Conservation (phyloP, 108 stramenopile species). For the Mediolabrus comicus region DNA sequence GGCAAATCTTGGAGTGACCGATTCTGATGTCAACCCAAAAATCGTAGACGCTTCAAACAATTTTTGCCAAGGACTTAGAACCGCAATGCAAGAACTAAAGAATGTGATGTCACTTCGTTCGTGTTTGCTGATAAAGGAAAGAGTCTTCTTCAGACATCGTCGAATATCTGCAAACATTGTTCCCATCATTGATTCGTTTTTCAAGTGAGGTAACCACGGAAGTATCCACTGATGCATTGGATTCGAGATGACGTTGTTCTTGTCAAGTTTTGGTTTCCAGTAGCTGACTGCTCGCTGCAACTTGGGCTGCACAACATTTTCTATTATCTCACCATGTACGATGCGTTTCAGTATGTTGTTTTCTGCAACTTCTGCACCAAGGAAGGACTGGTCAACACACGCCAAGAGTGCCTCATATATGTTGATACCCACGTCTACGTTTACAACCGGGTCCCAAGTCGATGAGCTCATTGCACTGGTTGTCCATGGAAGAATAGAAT, state of each 20-base stretch:
- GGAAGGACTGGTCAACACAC: slow-evolving; percentile 6
- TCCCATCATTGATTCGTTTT: slow-evolving; percentile 49
- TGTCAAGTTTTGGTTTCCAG: slow-evolving; percentile 59
- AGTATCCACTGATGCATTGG: slow-evolving; percentile 73
- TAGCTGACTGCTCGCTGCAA: slow-evolving; percentile 41
- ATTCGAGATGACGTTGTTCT: slow-evolving; percentile 22
- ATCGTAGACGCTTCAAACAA: slow-evolving; percentile 47
- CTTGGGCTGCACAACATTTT: slow-evolving; percentile 45
- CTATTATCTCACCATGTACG: slow-evolving; percentile 36
- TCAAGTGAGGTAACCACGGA: slow-evolving; percentile 80
- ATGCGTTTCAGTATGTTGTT: slow-evolving; percentile 24
- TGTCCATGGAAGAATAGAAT: slow-evolving; percentile 59
- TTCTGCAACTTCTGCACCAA: slow-evolving; percentile 12
- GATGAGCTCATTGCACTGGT: slow-evolving; percentile 58
- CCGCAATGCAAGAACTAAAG: slow-evolving; percentile 27
- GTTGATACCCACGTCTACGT: slow-evolving; percentile 49
- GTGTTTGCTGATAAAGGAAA: slow-evolving; percentile 52
- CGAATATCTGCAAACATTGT: slow-evolving; percentile 60
- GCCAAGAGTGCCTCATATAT: slow-evolving; percentile 62
- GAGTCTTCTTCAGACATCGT: slow-evolving; percentile 51
- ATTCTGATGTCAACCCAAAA: slow-evolving; percentile 52
- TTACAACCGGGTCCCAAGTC: slow-evolving; percentile 61
- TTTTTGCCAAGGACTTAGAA: slow-evolving; percentile 60
- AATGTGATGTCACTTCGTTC: slow-evolving; percentile 42
- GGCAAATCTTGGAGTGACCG: slow-evolving; percentile 53